Conservation (phyloP, 2,329 filamentous ascomycete species). For the Thelonectria rubi region DNA sequence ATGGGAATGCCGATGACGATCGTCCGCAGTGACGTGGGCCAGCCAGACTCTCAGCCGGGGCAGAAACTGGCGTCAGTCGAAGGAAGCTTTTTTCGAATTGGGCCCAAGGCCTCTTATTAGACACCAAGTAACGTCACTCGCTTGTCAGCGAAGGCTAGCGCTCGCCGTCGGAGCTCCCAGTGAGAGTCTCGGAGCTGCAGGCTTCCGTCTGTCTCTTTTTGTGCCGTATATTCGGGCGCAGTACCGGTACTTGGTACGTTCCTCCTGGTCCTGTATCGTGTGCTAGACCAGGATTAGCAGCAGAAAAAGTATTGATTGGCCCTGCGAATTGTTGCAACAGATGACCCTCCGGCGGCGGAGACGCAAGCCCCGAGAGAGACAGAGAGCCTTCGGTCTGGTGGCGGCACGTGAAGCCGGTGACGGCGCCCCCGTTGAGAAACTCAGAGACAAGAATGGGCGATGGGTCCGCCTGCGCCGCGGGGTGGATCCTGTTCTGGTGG, state of each 20-base stretch:
- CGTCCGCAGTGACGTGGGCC: slow-evolving; percentile 39
- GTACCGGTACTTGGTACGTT: background rate
- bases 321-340: background rate
- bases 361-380: background rate
- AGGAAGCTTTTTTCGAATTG: slow-evolving; percentile 28
- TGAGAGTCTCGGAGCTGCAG: slow-evolving; percentile 2
- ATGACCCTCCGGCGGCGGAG: background rate
- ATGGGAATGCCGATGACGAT: slow-evolving; percentile 42
- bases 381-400: slow-evolving; percentile 17
- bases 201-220: background rate
- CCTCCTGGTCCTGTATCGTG: background rate
- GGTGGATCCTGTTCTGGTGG: slow-evolving; percentile 9
- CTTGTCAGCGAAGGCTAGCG: slow-evolving; percentile 29
- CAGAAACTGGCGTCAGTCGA: slow-evolving; percentile 29
- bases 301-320: background rate
- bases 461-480: slow-evolving; percentile 19
- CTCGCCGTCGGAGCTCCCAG: slow-evolving; percentile 7
- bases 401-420: slow-evolving; percentile 18
- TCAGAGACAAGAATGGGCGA: slow-evolving; percentile 29
- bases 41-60: background rate
- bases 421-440: slow-evolving; percentile 21
- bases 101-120: slow-evolving; percentile 26
- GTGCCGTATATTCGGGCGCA: too few species aligned
- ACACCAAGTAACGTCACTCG: slow-evolving; percentile 31
- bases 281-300: background rate